Percentiles rank a stretch among this genome's conserved stretches.
These are phyloP conservation scores for Nyssa sinensis DNA, from an alignment of 148 eudicot genomes.

Conservation along the genomic window DNA sequence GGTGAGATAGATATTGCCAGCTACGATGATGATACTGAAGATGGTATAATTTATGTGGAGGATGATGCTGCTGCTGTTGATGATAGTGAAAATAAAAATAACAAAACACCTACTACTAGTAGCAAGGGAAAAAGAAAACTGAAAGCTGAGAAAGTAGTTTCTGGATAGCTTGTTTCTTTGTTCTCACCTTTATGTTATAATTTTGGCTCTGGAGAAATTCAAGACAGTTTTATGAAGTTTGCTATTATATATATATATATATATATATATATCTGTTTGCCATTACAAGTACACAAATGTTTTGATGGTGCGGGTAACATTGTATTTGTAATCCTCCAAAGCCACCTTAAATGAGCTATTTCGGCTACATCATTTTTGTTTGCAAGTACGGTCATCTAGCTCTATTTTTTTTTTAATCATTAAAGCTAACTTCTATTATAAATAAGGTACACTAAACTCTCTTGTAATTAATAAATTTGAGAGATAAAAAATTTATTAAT, in stretches of 20 bases:
- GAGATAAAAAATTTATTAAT: too few relatives aligned
- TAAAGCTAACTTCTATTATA: too few relatives aligned
- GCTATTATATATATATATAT: background rate
- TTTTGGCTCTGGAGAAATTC: background rate
- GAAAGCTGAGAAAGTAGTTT: conserved; percentile 17
- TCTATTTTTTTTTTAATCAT: too few relatives aligned
- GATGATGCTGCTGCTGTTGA: conserved; percentile 14
- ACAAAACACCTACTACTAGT: background rate
- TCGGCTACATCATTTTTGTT: too few relatives aligned
- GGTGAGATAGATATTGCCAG: conserved; percentile 24
- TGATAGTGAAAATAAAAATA: background rate
- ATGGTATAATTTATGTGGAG: conserved; percentile 15
- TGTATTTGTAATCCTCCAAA: too few relatives aligned
- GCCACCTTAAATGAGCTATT: too few relatives aligned
- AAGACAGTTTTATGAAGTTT: background rate
- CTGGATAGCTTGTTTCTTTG: background rate
- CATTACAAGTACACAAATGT: background rate
- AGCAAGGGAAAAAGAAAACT: conserved; percentile 1
- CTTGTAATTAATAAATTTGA: too few relatives aligned
- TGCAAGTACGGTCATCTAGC: too few relatives aligned
- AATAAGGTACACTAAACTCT: too few relatives aligned
- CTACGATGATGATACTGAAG: conserved; percentile 30
- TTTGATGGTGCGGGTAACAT: background rate
- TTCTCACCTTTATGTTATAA: background rate
- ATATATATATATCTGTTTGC: background rate